Evolutionary conservation across 2,329 filamentous ascomycete genomes (phyloP).

Genomic region (Delphinella strobiligena): DNA sequence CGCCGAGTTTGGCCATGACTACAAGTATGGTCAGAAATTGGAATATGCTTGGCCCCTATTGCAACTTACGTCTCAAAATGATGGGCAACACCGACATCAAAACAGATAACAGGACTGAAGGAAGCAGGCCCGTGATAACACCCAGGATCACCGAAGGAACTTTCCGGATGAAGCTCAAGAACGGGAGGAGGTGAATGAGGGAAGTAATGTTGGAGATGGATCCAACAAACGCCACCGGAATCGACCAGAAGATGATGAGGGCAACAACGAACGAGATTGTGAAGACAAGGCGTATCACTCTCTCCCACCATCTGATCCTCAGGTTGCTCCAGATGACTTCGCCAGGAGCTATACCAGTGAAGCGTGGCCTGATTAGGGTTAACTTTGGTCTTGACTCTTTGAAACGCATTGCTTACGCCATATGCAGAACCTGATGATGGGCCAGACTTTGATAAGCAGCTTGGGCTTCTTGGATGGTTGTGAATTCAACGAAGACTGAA

Average conservation of each 20-base stretch:
- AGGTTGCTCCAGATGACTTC: conserved; percentile 86
- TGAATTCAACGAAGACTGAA: conserved; percentile 86
- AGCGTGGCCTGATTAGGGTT: too few species aligned
- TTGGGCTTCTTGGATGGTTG: conserved; percentile 71
- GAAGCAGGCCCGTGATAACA: conserved; percentile 74
- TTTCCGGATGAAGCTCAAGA: conserved; percentile 59
- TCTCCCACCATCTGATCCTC: conserved; percentile 52
- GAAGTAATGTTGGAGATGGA: conserved; percentile 29
- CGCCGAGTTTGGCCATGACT: conserved; percentile 64
- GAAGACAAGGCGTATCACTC: conserved; percentile 57
- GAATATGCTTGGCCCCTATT: too few species aligned
- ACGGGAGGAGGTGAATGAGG: conserved; percentile 40
- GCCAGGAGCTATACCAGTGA: conserved; percentile 67
- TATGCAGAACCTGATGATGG: conserved; percentile 76
- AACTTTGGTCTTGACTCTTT: too few species aligned
- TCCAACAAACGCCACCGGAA: conserved; percentile 21
- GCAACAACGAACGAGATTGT: conserved; percentile 61
- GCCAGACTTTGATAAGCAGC: conserved; percentile 74
- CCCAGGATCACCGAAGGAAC: conserved; percentile 64
- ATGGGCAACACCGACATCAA: conserved; percentile 79
- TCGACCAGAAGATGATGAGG: conserved; percentile 76
- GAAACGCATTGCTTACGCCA: too few species aligned
- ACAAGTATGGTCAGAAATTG: too few species aligned
- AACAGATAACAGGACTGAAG: conserved; percentile 63
- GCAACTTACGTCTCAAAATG: conserved; percentile 40